Evolutionary conservation across 2,329 filamentous ascomycete species (phyloP), one percentile per base, ranked within the genome.

Genomic region (Colletotrichum agaves): DNA sequence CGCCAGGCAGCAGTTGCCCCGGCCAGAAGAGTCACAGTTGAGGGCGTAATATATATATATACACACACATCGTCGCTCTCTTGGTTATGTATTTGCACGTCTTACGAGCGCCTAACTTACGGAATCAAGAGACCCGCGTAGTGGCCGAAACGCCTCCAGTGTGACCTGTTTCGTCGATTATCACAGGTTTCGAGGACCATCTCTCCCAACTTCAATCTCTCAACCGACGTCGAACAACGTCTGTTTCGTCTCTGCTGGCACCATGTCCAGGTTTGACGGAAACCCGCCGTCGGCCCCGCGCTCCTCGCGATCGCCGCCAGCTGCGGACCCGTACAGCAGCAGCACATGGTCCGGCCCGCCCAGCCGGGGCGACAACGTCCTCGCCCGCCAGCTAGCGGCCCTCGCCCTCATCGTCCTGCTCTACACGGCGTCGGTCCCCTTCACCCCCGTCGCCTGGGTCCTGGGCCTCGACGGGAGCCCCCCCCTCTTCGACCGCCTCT

Each of bases 401-500:
- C 53, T 73, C 15, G 53, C 56, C 7, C 71, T 73, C 23, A 69
- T 71, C 19, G 23, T 71, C 8, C 70, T 72, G 1, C 69, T 73
- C 10, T 72, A 71, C 67, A 70, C 69, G 31, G 71, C 72, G 56
- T 67, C 71, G 23, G 69, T 64, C 4, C 72, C 72, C 13, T 73
- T 73, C 63, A 70, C 60, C 2, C 72, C 72, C 1, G 46, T 71
- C 19, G 33, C 57, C 17, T 72, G 70, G 71, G 11, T 71, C 0
- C 21, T 73, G 27, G 44, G 63, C 23, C 39, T 71, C 15, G 64
- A 72, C 11, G 71, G 70, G 21, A 80, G 84, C 65, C 84, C 83
- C 65, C 84, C 83, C 74, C 77, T 79, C 59, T 78, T 80, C 58
- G 85, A 85, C 72, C 79, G 81, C 67, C 76, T 84, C 60, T 77